Evolutionary conservation across 371 early-diverging fungal species (phyloP).

Genomic region (Mucor ambiguus): DNA sequence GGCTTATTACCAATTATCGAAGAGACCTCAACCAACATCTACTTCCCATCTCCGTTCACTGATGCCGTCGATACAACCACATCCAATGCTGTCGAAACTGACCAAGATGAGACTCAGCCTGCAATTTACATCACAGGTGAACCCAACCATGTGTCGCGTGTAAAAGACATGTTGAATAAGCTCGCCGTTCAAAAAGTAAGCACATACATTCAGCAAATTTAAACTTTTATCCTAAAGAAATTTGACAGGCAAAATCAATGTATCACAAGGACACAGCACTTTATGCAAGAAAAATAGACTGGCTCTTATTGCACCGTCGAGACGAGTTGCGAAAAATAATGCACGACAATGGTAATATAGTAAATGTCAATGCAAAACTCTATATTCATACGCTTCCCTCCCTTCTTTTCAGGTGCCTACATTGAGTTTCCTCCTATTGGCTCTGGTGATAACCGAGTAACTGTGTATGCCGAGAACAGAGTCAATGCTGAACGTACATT

Average conservation of each 20-base stretch:
- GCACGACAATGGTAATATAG: slow-evolving; percentile 69
- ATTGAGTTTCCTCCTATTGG: slow-evolving; percentile 71
- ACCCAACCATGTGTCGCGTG: slow-evolving; percentile 36
- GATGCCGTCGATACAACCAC: slow-evolving; percentile 17
- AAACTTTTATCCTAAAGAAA: slow-evolving; percentile 1
- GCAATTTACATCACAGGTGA: slow-evolving; percentile 50
- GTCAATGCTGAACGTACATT: slow-evolving; percentile 75
- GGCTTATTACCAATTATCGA: slow-evolving; percentile 72
- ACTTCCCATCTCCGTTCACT: slow-evolving; percentile 70
- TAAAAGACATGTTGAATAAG: slow-evolving; percentile 52
- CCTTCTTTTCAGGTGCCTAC: slow-evolving; percentile 39
- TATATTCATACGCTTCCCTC: background rate
- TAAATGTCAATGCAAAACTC: background rate
- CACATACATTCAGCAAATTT: background rate
- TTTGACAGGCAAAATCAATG: slow-evolving; percentile 43
- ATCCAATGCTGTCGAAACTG: background rate
- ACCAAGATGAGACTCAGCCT: slow-evolving; percentile 19
- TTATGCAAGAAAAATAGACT: slow-evolving; percentile 74
- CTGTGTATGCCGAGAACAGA: slow-evolving; percentile 67
- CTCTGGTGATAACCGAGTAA: slow-evolving; percentile 51
- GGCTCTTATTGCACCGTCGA: slow-evolving; percentile 68
- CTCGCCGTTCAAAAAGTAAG: slow-evolving; percentile 42
- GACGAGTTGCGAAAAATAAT: slow-evolving; percentile 68
- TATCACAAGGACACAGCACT: slow-evolving; percentile 49
- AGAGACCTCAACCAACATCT: slow-evolving; percentile 76